Evolutionary conservation across 2,329 filamentous ascomycete genomes (phyloP).

Genomic region (Xylariaceae sp.): DNA sequence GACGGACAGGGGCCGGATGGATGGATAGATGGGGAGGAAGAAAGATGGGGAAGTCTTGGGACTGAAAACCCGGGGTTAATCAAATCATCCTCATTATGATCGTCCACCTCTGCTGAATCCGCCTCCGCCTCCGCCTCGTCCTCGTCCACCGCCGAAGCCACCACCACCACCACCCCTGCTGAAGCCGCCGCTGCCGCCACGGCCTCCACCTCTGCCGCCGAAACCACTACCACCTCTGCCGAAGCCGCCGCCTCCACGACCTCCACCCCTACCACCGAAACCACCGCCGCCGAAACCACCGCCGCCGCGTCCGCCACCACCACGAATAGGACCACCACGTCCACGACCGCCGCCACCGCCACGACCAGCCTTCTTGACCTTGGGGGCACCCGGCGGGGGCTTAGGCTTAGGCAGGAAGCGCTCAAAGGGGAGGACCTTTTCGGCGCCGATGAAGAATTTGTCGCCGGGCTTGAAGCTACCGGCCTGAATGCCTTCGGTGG

Average conservation of each 20-base stretch:
- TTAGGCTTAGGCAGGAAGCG: conserved; percentile 97
- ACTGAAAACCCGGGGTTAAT: no score
- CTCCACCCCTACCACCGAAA: conserved; percentile 27
- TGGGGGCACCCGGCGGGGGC: conserved; percentile 57
- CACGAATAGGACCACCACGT: conserved; percentile 36
- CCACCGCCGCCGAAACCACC: conserved; percentile 26
- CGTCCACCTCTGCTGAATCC: conserved; percentile 27
- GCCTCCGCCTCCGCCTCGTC: conserved; percentile 18
- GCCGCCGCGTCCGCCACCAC: conserved; percentile 56
- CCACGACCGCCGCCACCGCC: conserved; percentile 49
- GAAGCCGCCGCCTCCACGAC: conserved; percentile 15
- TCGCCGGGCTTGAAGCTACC: conserved; percentile 92
- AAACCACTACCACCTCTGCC: conserved; percentile 28
- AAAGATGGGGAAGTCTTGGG: no score
- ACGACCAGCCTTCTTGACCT: conserved; percentile 62
- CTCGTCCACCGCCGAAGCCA: conserved; percentile 17
- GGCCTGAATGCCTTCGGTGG: conserved; percentile 91
- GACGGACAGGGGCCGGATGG: no score
- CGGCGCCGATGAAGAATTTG: conserved; percentile 92
- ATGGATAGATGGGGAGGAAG: no score
- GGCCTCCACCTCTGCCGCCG: conserved; percentile 30
- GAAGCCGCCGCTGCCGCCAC: conserved; percentile 4
- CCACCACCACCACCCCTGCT: conserved; percentile 27
- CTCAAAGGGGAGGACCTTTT: conserved; percentile 92
- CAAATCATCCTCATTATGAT: background rate